These are phyloP conservation scores for Berkeleyomyces rouxiae DNA, from an alignment of 2,329 filamentous ascomycete species.

Conservation along the genomic window DNA sequence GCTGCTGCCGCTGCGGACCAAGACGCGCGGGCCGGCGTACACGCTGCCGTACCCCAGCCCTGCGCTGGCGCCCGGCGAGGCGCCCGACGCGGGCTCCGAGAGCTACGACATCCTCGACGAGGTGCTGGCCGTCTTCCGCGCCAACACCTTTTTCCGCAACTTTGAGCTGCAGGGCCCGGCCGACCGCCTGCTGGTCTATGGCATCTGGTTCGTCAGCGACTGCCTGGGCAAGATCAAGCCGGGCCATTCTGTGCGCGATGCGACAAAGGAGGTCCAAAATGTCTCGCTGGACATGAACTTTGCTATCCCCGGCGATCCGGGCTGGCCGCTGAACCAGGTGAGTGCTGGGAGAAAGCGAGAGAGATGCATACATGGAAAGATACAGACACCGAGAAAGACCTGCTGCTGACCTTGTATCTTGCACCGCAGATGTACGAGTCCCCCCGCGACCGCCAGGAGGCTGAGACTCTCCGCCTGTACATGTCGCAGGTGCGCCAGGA, in stretches of 20 bases:
- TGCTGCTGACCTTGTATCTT: not conserved
- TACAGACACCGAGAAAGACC: no score
- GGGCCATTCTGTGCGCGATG: slow-evolving; percentile 41
- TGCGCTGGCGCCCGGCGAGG: slow-evolving; percentile 42
- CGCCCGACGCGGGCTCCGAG: slow-evolving; percentile 68
- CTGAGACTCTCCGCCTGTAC: slow-evolving; percentile 76
- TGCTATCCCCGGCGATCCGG: slow-evolving; percentile 81
- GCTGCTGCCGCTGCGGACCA: slow-evolving; percentile 82
- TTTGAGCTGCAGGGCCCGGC: slow-evolving; percentile 97
- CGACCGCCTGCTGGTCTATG: slow-evolving; percentile 88
- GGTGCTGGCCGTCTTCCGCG: slow-evolving; percentile 79
- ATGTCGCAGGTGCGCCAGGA: slow-evolving; percentile 88
- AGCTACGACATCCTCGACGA: slow-evolving; percentile 96
- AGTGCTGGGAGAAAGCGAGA: slow-evolving; percentile 15
- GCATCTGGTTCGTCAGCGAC: slow-evolving; percentile 87
- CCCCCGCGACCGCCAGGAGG: slow-evolving; percentile 71
- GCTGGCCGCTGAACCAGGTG: slow-evolving; percentile 81
- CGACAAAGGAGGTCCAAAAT: slow-evolving; percentile 67
- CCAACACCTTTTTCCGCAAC: slow-evolving; percentile 98
- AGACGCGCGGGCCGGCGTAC: slow-evolving; percentile 88
- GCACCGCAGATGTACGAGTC: slow-evolving; percentile 64
- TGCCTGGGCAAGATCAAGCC: slow-evolving; percentile 78
- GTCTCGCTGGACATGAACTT: slow-evolving; percentile 85
- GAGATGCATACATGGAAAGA: not conserved
- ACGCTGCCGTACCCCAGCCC: slow-evolving; percentile 48